Evolutionary conservation across 768 basidiomycete species (phyloP).

Genomic region (Amanita muscaria): DNA sequence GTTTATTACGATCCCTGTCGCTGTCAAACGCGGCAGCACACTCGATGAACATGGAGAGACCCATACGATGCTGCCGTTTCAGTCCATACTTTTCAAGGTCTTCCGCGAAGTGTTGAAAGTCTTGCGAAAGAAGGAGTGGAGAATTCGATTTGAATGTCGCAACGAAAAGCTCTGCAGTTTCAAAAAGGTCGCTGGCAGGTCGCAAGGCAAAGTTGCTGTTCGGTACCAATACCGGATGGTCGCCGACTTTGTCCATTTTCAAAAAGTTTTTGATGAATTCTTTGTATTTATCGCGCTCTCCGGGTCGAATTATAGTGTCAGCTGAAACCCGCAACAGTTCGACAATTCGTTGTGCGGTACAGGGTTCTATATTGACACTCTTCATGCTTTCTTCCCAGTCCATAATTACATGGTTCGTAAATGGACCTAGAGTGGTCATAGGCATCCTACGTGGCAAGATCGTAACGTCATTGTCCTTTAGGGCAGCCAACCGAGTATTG

Average conservation of each 20-base stretch:
- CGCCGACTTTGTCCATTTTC: slow-evolving; percentile 1
- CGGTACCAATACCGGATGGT: slow-evolving; percentile 22
- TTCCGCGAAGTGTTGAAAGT: slow-evolving; percentile 22
- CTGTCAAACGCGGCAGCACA: slow-evolving; percentile 27
- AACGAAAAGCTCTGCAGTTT: slow-evolving; percentile 27
- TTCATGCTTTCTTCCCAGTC: background rate
- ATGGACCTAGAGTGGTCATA: background rate
- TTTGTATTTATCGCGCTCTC: background rate
- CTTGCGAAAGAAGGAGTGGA: slow-evolving; percentile 22
- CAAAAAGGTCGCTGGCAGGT: slow-evolving; percentile 23
- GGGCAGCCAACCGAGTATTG: slow-evolving; percentile 12
- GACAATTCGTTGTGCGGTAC: background rate
- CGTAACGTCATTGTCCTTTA: slow-evolving; percentile 11
- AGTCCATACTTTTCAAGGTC: slow-evolving; percentile 23
- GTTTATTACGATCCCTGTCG: slow-evolving; percentile 12
- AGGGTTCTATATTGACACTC: background rate
- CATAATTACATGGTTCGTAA: slow-evolving; percentile 1
- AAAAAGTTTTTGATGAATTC: background rate
- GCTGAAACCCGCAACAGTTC: background rate
- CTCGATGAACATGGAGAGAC: slow-evolving; percentile 25
- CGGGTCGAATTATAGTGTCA: background rate
- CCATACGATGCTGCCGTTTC: slow-evolving; percentile 19
- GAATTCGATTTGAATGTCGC: slow-evolving; percentile 26
- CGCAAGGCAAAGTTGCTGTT: slow-evolving; percentile 20
- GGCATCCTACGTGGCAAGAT: slow-evolving; percentile 12